Conservation (phyloP, 2,329 filamentous ascomycete genomes). For the Exophiala calicioides region DNA sequence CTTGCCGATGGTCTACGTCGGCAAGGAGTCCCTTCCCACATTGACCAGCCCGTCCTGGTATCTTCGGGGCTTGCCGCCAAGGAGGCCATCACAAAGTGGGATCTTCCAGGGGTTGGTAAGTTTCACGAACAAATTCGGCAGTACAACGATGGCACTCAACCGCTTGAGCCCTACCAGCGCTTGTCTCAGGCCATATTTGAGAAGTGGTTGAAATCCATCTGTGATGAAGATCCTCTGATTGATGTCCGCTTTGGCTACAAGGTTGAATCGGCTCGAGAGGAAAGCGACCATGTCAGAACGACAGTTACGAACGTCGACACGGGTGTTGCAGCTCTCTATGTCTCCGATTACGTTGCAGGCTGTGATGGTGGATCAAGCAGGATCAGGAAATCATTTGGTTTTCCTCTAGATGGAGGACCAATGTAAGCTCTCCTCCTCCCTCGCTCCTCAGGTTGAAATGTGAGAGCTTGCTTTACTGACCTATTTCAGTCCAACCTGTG, state of each 20-base stretch:
- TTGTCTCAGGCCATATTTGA: conserved; percentile 40
- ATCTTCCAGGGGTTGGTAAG: conserved; percentile 16
- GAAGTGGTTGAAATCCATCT: conserved; percentile 36
- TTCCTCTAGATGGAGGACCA: conserved; percentile 33
- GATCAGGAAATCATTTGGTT: conserved; percentile 30
- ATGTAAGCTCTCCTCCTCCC: conserved; percentile 29
- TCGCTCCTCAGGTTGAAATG: not conserved
- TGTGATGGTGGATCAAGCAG: conserved; percentile 36
- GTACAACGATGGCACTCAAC: conserved; percentile 38
- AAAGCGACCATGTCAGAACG: conserved; percentile 21
- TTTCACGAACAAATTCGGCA: conserved; percentile 28
- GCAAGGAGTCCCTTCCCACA: conserved; percentile 8
- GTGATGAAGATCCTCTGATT: conserved; percentile 31
- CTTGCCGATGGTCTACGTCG: conserved; percentile 18
- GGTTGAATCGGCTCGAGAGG: conserved; percentile 26
- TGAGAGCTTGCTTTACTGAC: conserved; percentile 7
- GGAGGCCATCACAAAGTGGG: conserved; percentile 16
- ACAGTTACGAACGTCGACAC: conserved; percentile 25
- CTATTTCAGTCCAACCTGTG: conserved; percentile 25
- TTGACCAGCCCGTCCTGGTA: conserved; percentile 7
- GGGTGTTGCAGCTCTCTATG: conserved; percentile 23
- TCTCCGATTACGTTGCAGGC: conserved; percentile 32
- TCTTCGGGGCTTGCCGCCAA: conserved; percentile 11
- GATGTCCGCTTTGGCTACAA: conserved; percentile 35
- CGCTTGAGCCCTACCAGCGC: conserved; percentile 37